phyloP scores from a whole-genome alignment of 1,284 basidiomycete genomes.

The Sanghuangporus sanghuang region DNA sequence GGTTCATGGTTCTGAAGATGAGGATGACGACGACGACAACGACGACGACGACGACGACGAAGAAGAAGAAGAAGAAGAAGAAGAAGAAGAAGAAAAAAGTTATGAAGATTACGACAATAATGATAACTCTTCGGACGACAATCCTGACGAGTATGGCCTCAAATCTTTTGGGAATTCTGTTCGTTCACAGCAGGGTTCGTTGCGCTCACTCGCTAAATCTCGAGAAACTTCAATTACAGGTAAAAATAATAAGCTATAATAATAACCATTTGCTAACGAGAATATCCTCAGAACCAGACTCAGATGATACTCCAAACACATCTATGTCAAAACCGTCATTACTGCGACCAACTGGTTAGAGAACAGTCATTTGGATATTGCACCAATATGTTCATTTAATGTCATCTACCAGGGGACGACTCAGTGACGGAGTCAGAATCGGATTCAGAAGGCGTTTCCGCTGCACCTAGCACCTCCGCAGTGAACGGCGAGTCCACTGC shows the following conservation, averaged over 20 bases:
- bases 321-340: neutral
- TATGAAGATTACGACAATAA: constrained; percentile 17
- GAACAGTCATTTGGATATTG: neutral
- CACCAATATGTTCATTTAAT: neutral
- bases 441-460: constrained; percentile 24
- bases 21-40: constrained; percentile 12
- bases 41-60: constrained; percentile 9
- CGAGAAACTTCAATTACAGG: constrained; percentile 3
- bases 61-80: too few relatives aligned
- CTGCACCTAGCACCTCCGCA: neutral
- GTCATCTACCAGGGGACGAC: constrained; percentile 14
- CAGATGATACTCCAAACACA: neutral
- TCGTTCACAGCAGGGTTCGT: neutral
- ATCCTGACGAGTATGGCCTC: neutral
- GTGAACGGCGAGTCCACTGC: neutral
- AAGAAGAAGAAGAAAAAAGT: constrained; percentile 14
- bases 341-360: neutral
- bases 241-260: neutral
- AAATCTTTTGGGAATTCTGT: constrained; percentile 7
- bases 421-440: constrained; percentile 42
- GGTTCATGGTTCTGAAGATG: neutral
- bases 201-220: neutral
- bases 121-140: constrained; percentile 14
- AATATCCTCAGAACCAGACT: neutral
- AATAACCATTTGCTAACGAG: neutral